A percentile compares a stretch with the other conserved stretches of the same genome.
phyloP scores from a whole-genome alignment of 345 rosid species.

The Eutrema yunnanense region DNA sequence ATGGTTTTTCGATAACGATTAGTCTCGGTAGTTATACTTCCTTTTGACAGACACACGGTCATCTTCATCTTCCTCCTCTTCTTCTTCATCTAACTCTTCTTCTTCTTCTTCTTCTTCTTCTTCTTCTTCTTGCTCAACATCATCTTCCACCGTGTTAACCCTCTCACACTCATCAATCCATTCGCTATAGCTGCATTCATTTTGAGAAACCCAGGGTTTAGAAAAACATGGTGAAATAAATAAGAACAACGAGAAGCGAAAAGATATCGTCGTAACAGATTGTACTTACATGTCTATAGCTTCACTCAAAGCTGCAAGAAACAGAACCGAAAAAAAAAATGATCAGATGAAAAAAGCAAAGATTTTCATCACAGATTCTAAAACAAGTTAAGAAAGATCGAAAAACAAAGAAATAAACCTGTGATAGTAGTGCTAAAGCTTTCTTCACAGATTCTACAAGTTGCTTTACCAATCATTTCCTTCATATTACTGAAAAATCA shows the following conservation, averaged over 20 bases:
- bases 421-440: constrained; percentile 78
- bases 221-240: background rate
- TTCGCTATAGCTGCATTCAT: constrained; percentile 75
- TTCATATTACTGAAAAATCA: constrained; percentile 76
- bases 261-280: background rate
- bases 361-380: too few relatives aligned
- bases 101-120: constrained; percentile 17
- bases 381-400: background rate
- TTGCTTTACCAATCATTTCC: constrained; percentile 70
- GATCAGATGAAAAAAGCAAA: background rate
- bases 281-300: constrained; percentile 86
- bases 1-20: background rate
- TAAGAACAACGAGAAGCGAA: background rate
- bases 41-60: constrained; percentile 25
- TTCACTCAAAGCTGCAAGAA: constrained; percentile 74
- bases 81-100: constrained; percentile 31
- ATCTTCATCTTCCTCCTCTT: constrained; percentile 36
- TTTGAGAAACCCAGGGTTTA: background rate
- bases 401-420: constrained; percentile 37
- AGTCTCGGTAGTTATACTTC: constrained; percentile 26
- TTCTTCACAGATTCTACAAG: constrained; percentile 82
- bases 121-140: constrained; percentile 44
- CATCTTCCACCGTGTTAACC: constrained; percentile 61
- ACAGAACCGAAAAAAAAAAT: background rate
- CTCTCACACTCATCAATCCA: constrained; percentile 98